Evolutionary conservation across 306 rosid genomes (phyloP), one percentile per base, ranked within the genome.

Genomic region (Lagenaria siceraria): DNA sequence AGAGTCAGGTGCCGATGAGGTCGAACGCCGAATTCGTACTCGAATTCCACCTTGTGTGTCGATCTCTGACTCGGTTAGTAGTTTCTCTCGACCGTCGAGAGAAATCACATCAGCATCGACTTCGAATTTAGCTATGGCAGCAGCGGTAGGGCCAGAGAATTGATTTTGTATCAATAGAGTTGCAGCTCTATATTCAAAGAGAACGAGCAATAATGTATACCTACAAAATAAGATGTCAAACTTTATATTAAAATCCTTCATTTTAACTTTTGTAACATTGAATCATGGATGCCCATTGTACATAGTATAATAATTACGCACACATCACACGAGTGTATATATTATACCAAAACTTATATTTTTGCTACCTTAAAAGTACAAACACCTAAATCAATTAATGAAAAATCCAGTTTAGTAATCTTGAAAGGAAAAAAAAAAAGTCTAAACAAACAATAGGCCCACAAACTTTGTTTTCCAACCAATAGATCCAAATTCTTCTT

Each of bases 151-250:
- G 27, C 88, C 88, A 4, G 88, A 85, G 53, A 85, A 85, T 40
- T 78, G 83, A 52, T 54, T 55, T 31, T 56, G 77, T 54, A 85
- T 85, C 29, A 85, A 81, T 2, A 77, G 53, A 3, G 70, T 77
- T 10, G 88, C 85, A 15, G 88, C 88, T 80, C 85, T 72, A 56
- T 85, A 85, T 74, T 85, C 88, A 15, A 85, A 82, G 33, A 85
- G 83, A 53, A 85, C 64, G 15, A 85, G 80, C 85, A 85, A 72
- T 2, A 85, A 79, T 15, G 88, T 85, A 68, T 85, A 85, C 88
- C 88, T 81, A 43, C 69, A n/a, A 11, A 51, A 42, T 36, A 9
- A 49, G 22, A 10, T 22, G 2, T 36, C 33, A 56, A 56, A 56
- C 31, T 22, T 56, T 56, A 22, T 22, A 24, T 4, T 22, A 22